Evolutionary conservation across 768 basidiomycete species (phyloP), one percentile per base, ranked within the genome.

Genomic region (Amanita rimosa): DNA sequence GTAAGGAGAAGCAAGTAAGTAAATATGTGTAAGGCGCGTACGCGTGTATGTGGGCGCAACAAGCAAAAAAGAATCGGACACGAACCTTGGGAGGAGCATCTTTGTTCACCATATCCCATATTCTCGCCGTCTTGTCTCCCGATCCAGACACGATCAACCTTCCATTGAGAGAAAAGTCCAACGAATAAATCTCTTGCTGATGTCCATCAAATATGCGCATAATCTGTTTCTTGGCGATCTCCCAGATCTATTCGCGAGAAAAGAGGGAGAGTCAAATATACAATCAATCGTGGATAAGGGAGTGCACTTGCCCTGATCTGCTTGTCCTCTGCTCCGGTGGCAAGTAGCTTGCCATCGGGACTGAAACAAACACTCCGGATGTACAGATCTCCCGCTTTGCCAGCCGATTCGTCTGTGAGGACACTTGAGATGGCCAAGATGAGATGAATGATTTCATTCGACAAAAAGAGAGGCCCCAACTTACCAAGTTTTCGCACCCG

Each of bases 311-410:
- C 90, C 57, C 92, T 72, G 56, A 94, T 91, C 58, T 85, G 81
- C 55, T 87, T 81, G 65, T 94, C 91, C 62, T 94, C 91, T 0
- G 92, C 89, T 13, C 91, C 92, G 5, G 91, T 93, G n/a, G 91
- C 91, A 27, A 93, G 76, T 55, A 71, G 81, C 60, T 85, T 89
- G 36, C 92, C 90, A 58, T 93, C 88, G 14, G 86, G 84, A 24
- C 86, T 90, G 65, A 87, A 86, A 58, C 82, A 85, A 14, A 91
- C 85, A 57, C 85, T 87, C 41, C 90, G 64, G 45, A 68, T 67
- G 43, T 68, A 69, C 14, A 66, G 50, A 46, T 69, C 67, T 9
- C 60, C 60, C 2, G 57, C 19, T 40, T 55, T 53, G 13, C 52
- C 57, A 8, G 54, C 64, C 0, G 59, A 51, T 8, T 66, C 63